These are phyloP conservation scores for Polyrhizophydium stewartii DNA, from an alignment of 371 early-diverging fungal genomes.

Conservation along the genomic window DNA sequence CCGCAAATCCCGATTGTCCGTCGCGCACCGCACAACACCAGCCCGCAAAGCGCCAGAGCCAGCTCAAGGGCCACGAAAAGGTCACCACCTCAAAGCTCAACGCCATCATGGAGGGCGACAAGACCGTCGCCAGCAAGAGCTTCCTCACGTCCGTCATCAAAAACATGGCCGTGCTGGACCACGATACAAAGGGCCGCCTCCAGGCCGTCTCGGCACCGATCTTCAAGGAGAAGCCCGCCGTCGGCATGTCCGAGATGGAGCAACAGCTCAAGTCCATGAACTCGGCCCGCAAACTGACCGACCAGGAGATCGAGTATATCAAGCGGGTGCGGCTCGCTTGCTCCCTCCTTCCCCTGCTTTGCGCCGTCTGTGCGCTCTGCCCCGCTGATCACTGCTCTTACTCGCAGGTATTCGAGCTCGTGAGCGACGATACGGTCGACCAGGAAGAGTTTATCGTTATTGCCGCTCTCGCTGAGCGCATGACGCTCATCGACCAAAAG, in stretches of 20 bases:
- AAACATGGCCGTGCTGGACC: slow-evolving; percentile 16
- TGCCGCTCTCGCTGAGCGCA: slow-evolving; percentile 18
- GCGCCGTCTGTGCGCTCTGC: neutral
- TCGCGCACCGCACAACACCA: too few relatives aligned
- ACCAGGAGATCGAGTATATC: slow-evolving; percentile 16
- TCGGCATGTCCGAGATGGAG: slow-evolving; percentile 12
- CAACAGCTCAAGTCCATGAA: slow-evolving; percentile 7
- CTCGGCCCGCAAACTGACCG: slow-evolving; percentile 5
- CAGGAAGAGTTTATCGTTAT: slow-evolving; percentile 19
- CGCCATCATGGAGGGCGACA: too few relatives aligned
- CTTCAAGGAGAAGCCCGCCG: slow-evolving; percentile 9
- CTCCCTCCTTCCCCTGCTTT: neutral
- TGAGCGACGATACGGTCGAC: slow-evolving; percentile 18
- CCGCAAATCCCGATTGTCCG: too few relatives aligned
- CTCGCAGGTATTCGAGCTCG: slow-evolving; percentile 20
- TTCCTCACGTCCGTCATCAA: slow-evolving; percentile 12
- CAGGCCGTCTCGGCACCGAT: slow-evolving; percentile 9
- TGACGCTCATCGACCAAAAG: slow-evolving; percentile 18
- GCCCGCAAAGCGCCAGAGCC: too few relatives aligned
- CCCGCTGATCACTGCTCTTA: neutral
- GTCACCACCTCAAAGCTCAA: too few relatives aligned
- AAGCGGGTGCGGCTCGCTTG: slow-evolving; percentile 2
- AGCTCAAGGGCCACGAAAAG: too few relatives aligned
- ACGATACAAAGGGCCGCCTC: slow-evolving; percentile 9
- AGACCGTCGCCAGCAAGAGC: neutral